Base-by-base conservation (phyloP, 2,329 filamentous ascomycete species). In the Aspergillus sp. region DNA sequence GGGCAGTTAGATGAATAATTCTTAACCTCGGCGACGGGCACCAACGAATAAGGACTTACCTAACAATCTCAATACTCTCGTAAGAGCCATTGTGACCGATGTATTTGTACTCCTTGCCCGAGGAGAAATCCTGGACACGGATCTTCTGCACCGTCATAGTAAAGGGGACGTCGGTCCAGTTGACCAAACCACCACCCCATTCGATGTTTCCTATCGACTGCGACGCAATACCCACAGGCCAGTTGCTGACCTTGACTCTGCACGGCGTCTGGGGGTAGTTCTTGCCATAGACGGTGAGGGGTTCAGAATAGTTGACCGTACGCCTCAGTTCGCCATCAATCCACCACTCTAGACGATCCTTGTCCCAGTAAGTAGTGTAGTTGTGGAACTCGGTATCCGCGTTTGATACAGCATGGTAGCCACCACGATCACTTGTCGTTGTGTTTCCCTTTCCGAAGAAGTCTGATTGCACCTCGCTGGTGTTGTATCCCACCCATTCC, bases 301-400 rank as follows among this genome's bases (percentile, higher is more conserved):
- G n/a, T 19, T 56, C 54, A 1, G 39, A 47, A 41, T 56, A 56
- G 54, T 56, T 56, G 17, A 56, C 39, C 3, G 54, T 56, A 15
- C 54, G 39, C 25, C 27, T 23, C 41, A 56, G 5, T 15, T 48
- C 41, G 11, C 19, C 23, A 17, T 56, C 54, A 30, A 56, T 56
- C 54, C 54, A 56, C 54, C 54, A 56, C 47, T 56, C 54, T 41
- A 56, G 23, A n/a, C 41, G 39, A n/a, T 56, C 54, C 10, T 48
- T 30, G 11, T 27, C 23, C 54, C 54, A 56, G 27, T 56, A 56
- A 3, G 54, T 19, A 3, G 54, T 56, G 41, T 56, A 56, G 41
- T 56, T 56, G 13, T 56, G 54, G 4, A 56, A 56, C 8, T 56
- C 54, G 11, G 54, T 56, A 25, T 56, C 54, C 2, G 54, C 54